phyloP scores from a whole-genome alignment of 2,329 filamentous ascomycete species.

The Colletotrichum gloeosporioides region DNA sequence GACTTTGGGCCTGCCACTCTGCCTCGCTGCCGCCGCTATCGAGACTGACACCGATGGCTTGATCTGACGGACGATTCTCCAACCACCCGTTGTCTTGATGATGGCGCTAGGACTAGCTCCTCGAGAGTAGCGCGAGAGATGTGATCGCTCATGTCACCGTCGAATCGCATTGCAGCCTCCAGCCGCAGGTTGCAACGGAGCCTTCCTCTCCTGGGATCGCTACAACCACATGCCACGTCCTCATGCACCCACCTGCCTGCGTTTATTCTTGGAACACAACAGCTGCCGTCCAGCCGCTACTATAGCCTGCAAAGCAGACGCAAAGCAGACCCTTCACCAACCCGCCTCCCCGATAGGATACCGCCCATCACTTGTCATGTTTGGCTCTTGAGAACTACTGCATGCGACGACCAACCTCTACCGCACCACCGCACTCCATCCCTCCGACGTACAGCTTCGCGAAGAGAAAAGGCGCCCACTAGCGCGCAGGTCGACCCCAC shows the following conservation, averaged over 20 bases:
- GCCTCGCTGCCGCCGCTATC: neutral
- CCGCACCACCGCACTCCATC: neutral
- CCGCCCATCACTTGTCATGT: neutral
- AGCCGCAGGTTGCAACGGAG: conserved; percentile 1
- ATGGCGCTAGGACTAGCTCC: conserved; percentile 5
- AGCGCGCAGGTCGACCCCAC: conserved; percentile 6
- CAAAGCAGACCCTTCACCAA: neutral
- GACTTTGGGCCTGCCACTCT: neutral
- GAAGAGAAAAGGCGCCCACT: neutral
- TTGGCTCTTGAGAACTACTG: neutral
- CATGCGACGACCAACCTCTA: neutral
- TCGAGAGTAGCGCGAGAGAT: conserved; percentile 1
- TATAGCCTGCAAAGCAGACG: neutral
- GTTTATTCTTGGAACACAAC: conserved; percentile 11
- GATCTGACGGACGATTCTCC: neutral
- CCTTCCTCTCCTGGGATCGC: conserved; percentile 3
- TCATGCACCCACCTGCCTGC: neutral
- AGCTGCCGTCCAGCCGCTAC: neutral
- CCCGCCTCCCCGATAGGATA: neutral
- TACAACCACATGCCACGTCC: conserved; percentile 21
- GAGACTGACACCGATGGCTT: neutral
- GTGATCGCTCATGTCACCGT: conserved; percentile 3
- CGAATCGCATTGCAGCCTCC: conserved; percentile 3
- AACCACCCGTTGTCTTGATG: neutral
- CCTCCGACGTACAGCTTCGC: neutral